Percentiles rank a stretch among this genome's conserved stretches.
phyloP scores from a whole-genome alignment of 1,284 basidiomycete species.

The Malassezia brasiliensis region DNA sequence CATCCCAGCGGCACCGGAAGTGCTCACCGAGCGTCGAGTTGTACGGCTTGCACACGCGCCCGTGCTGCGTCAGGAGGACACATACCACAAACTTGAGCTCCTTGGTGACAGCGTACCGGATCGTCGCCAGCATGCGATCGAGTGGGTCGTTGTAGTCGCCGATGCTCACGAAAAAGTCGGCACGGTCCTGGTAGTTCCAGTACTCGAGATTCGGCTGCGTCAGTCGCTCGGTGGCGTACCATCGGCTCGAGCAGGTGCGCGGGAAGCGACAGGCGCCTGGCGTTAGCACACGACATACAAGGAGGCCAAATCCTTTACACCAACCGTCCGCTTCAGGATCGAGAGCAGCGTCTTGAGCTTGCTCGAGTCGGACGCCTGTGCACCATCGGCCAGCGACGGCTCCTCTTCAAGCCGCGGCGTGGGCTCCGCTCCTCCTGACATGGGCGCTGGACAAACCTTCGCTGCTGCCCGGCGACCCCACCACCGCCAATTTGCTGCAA shows the following conservation, averaged over 20 bases:
- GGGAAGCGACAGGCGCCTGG: slow-evolving; percentile 36
- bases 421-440: not conserved
- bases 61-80: slow-evolving; percentile 18
- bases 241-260: slow-evolving; percentile 44
- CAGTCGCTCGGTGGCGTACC: not conserved
- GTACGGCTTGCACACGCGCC: slow-evolving; percentile 1
- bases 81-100: slow-evolving; percentile 74
- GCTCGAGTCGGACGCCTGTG: slow-evolving; percentile 23
- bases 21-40: slow-evolving; percentile 26
- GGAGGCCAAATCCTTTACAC: slow-evolving; percentile 44
- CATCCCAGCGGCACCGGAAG: slow-evolving; percentile 45
- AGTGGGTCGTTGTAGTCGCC: slow-evolving; percentile 82
- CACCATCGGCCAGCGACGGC: not conserved
- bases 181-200: slow-evolving; percentile 75
- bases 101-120: slow-evolving; percentile 78
- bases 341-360: slow-evolving; percentile 42
- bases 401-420: not conserved
- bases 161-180: slow-evolving; percentile 72
- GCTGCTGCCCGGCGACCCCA: too few species aligned
- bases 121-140: slow-evolving; percentile 78
- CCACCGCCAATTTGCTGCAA: not conserved
- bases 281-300: slow-evolving; percentile 15
- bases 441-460: not conserved
- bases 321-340: slow-evolving; percentile 42
- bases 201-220: slow-evolving; percentile 41